phyloP scores from a whole-genome alignment of 768 basidiomycete genomes.

The Pleurotus ostreatus region DNA sequence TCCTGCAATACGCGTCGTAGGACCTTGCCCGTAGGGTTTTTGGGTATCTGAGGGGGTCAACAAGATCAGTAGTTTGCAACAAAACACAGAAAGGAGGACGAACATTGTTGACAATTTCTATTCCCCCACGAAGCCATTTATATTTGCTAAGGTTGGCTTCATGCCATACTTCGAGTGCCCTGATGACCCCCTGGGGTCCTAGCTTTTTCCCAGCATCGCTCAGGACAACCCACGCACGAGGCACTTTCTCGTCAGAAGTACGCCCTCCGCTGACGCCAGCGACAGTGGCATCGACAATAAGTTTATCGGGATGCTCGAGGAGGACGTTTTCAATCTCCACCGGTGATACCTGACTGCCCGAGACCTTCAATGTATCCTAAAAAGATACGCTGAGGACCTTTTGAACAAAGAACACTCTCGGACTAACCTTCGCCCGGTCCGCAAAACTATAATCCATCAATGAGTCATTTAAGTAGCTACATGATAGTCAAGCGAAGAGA shows the following conservation, averaged over 20 bases:
- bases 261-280: constrained; percentile 73
- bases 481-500: background rate
- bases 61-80: background rate
- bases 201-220: constrained; percentile 47
- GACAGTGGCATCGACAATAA: constrained; percentile 65
- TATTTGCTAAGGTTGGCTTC: constrained; percentile 63
- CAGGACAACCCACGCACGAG: constrained; percentile 76
- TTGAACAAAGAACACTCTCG: background rate
- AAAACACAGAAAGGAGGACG: constrained; percentile 15
- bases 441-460: constrained; percentile 45
- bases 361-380: constrained; percentile 78
- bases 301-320: constrained; percentile 52
- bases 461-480: background rate
- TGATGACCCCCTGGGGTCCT: constrained; percentile 36
- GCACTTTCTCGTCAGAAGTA: constrained; percentile 67
- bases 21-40: constrained; percentile 70
- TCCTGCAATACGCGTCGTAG: constrained; percentile 61
- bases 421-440: constrained; percentile 66
- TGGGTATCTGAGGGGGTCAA: constrained; percentile 52
- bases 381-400: background rate
- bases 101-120: constrained; percentile 62
- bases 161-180: constrained; percentile 57
- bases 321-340: constrained; percentile 71
- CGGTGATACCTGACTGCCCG: constrained; percentile 77
- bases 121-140: constrained; percentile 75